Percentiles rank a stretch among this genome's conserved stretches.
These are phyloP conservation scores for Patellifolia procumbens DNA, from an alignment of 179 eudicot genomes.

Conservation along the genomic window DNA sequence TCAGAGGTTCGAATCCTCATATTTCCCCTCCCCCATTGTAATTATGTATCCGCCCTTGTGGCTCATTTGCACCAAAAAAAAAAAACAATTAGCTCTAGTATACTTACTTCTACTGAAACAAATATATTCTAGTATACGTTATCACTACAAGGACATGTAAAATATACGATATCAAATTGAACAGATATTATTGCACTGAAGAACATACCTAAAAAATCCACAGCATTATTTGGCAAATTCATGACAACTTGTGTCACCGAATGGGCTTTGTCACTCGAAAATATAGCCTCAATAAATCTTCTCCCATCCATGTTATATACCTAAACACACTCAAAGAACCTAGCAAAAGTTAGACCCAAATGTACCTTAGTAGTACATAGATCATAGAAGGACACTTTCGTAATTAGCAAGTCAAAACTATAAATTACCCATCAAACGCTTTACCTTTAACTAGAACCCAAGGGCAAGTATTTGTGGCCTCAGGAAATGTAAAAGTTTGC, in stretches of 20 bases:
- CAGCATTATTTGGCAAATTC: conserved; percentile 89
- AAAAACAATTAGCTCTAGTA: background rate
- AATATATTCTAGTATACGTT: background rate
- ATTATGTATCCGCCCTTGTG: no score
- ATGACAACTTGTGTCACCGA: conserved; percentile 84
- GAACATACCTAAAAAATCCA: conserved; percentile 70
- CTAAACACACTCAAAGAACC: conserved; percentile 33
- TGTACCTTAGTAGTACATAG: no score
- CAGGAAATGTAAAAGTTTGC: no score
- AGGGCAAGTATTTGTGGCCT: no score
- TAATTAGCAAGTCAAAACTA: no score
- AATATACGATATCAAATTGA: background rate
- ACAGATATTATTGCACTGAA: background rate
- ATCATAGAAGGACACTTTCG: no score
- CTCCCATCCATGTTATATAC: conserved; percentile 95
- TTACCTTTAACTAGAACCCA: no score
- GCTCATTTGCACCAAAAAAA: no score
- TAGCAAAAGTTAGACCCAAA: background rate
- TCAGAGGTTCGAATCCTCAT: no score
- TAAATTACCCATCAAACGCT: no score
- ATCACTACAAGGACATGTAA: background rate
- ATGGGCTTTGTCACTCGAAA: conserved; percentile 46
- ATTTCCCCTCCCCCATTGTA: no score
- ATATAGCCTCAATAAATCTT: conserved; percentile 74
- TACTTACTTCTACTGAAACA: background rate